phyloP scores from a whole-genome alignment of 1,284 basidiomycete genomes.

The Cutaneotrichosporon curvatum region DNA sequence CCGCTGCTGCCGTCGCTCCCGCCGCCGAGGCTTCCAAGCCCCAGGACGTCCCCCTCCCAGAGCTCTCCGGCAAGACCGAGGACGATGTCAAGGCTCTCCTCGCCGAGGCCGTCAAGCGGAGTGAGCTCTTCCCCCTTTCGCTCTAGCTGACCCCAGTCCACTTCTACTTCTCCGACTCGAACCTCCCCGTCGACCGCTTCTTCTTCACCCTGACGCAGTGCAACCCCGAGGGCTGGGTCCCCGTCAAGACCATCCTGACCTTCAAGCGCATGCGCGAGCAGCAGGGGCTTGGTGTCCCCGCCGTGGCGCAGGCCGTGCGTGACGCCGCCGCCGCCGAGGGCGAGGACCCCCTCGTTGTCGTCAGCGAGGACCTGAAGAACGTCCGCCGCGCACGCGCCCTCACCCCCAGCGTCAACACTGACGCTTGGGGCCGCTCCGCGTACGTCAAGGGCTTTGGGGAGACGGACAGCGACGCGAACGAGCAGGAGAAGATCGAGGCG shows the following conservation, averaged over 20 bases:
- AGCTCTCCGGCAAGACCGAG: conserved; percentile 31
- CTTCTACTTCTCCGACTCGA: conserved; percentile 96
- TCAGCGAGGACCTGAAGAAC: conserved; percentile 60
- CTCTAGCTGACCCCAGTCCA: conserved; percentile 58
- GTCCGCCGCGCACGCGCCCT: conserved; percentile 67
- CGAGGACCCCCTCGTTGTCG: conserved; percentile 60
- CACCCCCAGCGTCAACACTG: conserved; percentile 51
- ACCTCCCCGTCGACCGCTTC: conserved; percentile 96
- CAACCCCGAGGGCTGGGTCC: conserved; percentile 80
- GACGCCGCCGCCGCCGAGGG: conserved; percentile 40
- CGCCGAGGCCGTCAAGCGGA: conserved; percentile 34
- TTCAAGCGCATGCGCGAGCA: conserved; percentile 94
- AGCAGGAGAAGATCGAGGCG: conserved; percentile 68
- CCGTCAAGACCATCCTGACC: conserved; percentile 76
- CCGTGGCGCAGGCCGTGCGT: conserved; percentile 61
- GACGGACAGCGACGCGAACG: conserved; percentile 53
- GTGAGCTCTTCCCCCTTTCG: conserved; percentile 17
- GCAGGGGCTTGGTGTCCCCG: conserved; percentile 54
- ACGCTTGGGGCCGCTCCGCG: conserved; percentile 65
- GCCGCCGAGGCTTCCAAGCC: conserved; percentile 8
- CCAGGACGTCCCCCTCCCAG: conserved; percentile 23
- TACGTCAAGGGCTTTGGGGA: conserved; percentile 89
- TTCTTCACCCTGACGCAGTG: conserved; percentile 80
- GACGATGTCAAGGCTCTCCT: conserved; percentile 33
- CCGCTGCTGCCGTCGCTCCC: conserved; percentile 6